phyloP scores from a whole-genome alignment of 768 basidiomycete genomes.

The Termitomyces sp. region DNA sequence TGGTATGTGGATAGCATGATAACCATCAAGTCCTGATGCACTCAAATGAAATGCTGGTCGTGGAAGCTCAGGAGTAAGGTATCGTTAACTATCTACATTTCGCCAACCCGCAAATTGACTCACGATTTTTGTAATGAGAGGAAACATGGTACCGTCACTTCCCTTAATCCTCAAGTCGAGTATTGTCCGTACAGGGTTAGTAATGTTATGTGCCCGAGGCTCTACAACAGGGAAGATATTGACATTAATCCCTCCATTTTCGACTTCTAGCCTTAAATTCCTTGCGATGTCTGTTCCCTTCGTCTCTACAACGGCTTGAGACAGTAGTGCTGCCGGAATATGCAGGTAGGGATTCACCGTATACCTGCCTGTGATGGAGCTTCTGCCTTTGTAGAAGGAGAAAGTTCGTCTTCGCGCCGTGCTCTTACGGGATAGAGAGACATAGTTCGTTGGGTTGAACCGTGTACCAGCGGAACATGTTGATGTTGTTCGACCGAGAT shows the following conservation, averaged over 20 bases:
- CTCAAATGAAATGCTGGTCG: slow-evolving; percentile 32
- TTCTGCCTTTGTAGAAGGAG: slow-evolving; percentile 16
- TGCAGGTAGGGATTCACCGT: slow-evolving; percentile 38
- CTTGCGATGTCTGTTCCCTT: slow-evolving; percentile 21
- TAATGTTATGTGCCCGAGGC: not conserved
- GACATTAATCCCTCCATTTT: slow-evolving; percentile 38
- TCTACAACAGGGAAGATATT: slow-evolving; percentile 34
- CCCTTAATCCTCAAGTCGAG: slow-evolving; percentile 29
- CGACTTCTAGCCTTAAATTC: slow-evolving; percentile 31
- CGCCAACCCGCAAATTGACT: slow-evolving; percentile 6
- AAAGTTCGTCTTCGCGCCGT: slow-evolving; percentile 15
- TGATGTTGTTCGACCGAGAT: not conserved
- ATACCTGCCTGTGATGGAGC: slow-evolving; percentile 31
- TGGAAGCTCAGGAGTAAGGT: slow-evolving; percentile 25
- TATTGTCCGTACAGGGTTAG: slow-evolving; percentile 20
- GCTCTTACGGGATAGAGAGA: slow-evolving; percentile 28
- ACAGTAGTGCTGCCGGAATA: slow-evolving; percentile 34
- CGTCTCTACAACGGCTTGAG: slow-evolving; percentile 20
- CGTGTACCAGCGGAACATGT: not conserved
- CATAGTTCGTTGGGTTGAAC: slow-evolving; percentile 27
- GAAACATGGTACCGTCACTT: slow-evolving; percentile 21
- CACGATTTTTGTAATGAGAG: slow-evolving; percentile 36
- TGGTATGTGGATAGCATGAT: slow-evolving; percentile 35
- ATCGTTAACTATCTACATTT: not conserved
- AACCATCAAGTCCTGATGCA: slow-evolving; percentile 26